These are phyloP conservation scores for Cymbopogon citratus DNA, from an alignment of 176 grass and related monocot genomes.

Conservation along the genomic window DNA sequence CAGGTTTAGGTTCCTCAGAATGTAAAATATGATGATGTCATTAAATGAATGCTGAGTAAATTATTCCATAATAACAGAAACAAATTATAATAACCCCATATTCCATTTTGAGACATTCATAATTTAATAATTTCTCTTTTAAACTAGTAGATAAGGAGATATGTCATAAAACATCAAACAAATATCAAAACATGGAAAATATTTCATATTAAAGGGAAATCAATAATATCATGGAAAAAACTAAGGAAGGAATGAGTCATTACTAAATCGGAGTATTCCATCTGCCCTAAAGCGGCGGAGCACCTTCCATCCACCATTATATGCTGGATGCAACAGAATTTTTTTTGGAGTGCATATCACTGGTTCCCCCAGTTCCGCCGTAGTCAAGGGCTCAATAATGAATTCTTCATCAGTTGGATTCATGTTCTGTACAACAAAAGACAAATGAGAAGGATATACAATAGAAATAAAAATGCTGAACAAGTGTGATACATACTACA, in stretches of 20 bases:
- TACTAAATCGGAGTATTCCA: not conserved
- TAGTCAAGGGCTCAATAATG: not conserved
- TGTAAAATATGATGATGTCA: not conserved
- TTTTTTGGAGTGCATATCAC: not conserved
- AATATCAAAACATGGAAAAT: not conserved
- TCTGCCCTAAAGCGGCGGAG: not conserved
- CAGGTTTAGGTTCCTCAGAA: no score
- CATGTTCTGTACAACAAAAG: not conserved
- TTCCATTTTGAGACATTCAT: not conserved
- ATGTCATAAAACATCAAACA: not conserved
- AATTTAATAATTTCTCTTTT: no score
- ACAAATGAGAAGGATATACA: not conserved
- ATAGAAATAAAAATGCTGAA: not conserved
- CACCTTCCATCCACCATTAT: slow-evolving; percentile 1
- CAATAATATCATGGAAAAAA: not conserved
- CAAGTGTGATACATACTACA: not conserved
- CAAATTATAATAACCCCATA: not conserved
- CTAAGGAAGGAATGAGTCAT: not conserved
- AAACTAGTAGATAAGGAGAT: not conserved
- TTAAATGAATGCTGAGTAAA: not conserved
- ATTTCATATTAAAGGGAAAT: not conserved
- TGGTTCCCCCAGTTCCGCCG: not conserved
- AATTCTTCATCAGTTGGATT: not conserved
- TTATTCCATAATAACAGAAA: not conserved
- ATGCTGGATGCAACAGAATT: not conserved